A percentile compares a stretch with the other conserved stretches of the same genome.
Conservation (phyloP, 192 early-diverging fungal species). For the Chytriomyces sp. region DNA sequence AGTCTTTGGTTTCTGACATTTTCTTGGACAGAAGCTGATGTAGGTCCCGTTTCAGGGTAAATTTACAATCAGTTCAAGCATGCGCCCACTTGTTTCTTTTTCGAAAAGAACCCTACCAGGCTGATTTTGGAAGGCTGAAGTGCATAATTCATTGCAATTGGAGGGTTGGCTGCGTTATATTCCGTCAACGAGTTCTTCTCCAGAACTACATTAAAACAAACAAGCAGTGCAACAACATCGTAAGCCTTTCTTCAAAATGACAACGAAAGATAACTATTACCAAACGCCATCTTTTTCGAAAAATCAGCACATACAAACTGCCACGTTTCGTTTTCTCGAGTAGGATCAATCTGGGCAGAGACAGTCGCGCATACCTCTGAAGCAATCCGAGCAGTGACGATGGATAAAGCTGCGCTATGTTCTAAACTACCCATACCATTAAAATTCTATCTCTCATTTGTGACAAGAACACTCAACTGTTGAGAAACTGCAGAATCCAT, state of each 20-base stretch:
- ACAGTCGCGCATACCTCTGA: not conserved
- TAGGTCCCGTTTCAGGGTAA: not conserved
- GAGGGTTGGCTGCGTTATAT: not conserved
- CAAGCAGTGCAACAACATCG: not conserved
- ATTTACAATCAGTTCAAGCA: not conserved
- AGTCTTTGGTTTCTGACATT: not conserved
- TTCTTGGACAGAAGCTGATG: slow-evolving; percentile 12
- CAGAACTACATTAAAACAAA: slow-evolving; percentile 4
- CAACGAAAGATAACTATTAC: not conserved
- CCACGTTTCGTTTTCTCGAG: slow-evolving; percentile 24
- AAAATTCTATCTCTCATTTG: not conserved
- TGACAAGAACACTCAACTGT: not conserved
- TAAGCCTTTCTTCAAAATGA: no score
- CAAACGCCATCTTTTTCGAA: not conserved
- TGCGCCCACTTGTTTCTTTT: no score
- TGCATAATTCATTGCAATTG: not conserved
- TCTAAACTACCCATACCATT: not conserved
- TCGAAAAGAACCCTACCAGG: not conserved
- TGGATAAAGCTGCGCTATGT: not conserved
- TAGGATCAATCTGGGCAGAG: slow-evolving; percentile 18
- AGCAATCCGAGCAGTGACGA: not conserved
- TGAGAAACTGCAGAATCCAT: slow-evolving; percentile 27
- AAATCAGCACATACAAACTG: slow-evolving; percentile 8
- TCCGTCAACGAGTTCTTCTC: slow-evolving; percentile 6
- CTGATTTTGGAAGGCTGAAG: slow-evolving; percentile 11